A percentile compares a stretch with the other conserved stretches of the same genome.
phyloP scores from a whole-genome alignment of 352 stramenopile genomes.

The Pythium inflatum region DNA sequence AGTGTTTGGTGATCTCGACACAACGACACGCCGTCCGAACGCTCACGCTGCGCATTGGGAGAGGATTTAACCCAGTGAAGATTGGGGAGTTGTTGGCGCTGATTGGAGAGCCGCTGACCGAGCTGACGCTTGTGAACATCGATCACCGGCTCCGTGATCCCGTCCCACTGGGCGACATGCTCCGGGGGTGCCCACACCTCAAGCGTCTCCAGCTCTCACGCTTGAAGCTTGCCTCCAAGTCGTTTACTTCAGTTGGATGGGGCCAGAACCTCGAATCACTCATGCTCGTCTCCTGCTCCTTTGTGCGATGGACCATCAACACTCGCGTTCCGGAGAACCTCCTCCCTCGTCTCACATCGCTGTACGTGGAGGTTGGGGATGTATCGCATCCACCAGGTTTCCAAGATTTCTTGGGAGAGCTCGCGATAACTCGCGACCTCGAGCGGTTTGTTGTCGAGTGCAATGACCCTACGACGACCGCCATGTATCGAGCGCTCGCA shows the following conservation, averaged over 20 bases:
- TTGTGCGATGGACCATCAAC: background rate
- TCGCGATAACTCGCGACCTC: background rate
- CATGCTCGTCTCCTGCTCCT: background rate
- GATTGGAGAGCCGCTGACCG: slow-evolving; percentile 4
- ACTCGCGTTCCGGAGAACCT: background rate
- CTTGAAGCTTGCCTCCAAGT: background rate
- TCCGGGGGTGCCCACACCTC: background rate
- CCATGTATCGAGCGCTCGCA: background rate
- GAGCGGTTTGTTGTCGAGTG: background rate
- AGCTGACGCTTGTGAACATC: background rate
- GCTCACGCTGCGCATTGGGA: background rate
- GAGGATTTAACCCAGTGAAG: background rate
- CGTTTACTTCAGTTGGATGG: background rate
- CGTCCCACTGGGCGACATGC: background rate
- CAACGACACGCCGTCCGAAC: background rate
- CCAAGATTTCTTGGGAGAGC: background rate
- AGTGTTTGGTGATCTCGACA: background rate
- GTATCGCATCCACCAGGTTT: background rate
- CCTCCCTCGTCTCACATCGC: background rate
- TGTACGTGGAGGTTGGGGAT: background rate
- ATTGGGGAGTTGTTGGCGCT: background rate
- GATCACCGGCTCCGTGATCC: background rate
- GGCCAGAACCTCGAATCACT: background rate
- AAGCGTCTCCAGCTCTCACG: background rate
- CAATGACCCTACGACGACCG: background rate